Evolutionary conservation across 176 grass and related monocot genomes (phyloP), one percentile per base, ranked within the genome.

Genomic region (Elaeis guineensis): DNA sequence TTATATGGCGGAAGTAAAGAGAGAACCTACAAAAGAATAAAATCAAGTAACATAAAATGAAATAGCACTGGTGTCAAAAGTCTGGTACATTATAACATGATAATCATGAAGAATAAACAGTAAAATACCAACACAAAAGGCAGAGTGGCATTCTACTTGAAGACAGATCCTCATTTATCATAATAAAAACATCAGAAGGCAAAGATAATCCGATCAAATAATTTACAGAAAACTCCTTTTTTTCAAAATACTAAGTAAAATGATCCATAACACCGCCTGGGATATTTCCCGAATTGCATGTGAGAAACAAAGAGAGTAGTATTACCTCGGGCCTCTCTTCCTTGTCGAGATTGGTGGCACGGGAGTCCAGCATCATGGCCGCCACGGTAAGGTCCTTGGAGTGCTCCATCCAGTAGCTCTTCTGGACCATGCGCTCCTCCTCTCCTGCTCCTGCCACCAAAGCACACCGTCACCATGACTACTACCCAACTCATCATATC

Each of bases 301-400:
- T 5, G 25, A 28, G 28, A 30, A 1, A 14, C 8, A 44, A 9
- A 44, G 2, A 12, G 11, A 44, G 35, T 44, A 44, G 11, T 54
- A 58, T 55, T 70, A 97, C 92, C 92, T 97, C 87, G 9, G 87
- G 92, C 57, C 87, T 79, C 78, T 91, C 92, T 69, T 89, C 87
- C 67, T 89, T 85, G 92, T 97, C 87, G 52, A 97, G 92, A 72
- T 88, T 81, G 48, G 80, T 61, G 54, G 92, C 87, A 35, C 63
- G 92, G 53, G 92, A 97, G 65, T 97, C 92, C 61, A 97, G 92
- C 92, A 97, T 97, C 92, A 97, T 97, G 55, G 92, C 87, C 87
- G 91, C 92, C 52, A 97, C 81, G 21, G 87, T 97, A 58, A 97
- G 92, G 57, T 89, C 77, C 83, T 52, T 85, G 64, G 92, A 97